Conservation (phyloP, 257 asterid species). For the Nicotiana attenuata region DNA sequence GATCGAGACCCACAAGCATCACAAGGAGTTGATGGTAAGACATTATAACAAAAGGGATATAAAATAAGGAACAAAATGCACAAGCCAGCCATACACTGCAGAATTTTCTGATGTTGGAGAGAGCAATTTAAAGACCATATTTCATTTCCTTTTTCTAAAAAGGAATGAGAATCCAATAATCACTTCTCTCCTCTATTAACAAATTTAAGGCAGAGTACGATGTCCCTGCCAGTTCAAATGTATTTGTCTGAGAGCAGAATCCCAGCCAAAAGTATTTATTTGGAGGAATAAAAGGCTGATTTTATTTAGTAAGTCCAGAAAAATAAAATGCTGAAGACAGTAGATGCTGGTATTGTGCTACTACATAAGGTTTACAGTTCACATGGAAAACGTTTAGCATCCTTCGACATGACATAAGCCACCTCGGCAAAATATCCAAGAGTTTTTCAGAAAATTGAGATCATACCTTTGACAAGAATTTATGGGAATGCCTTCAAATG, state of each 20-base stretch:
- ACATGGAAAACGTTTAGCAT: not conserved
- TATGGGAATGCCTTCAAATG: conserved; percentile 32
- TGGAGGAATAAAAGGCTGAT: not conserved
- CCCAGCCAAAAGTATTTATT: not conserved
- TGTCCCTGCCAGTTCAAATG: not conserved
- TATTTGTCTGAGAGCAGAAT: not conserved
- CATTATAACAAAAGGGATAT: not conserved
- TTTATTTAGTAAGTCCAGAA: not conserved
- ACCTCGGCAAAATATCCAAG: not conserved
- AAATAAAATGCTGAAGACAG: not conserved
- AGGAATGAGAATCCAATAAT: not conserved
- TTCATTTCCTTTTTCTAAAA: not conserved
- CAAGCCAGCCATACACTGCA: not conserved
- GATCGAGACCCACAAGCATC: not conserved
- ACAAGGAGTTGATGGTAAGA: not conserved
- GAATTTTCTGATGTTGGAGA: not conserved
- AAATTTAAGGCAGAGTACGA: not conserved
- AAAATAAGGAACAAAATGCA: not conserved
- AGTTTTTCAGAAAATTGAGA: not conserved
- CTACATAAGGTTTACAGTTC: not conserved
- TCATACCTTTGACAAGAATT: conserved; percentile 43
- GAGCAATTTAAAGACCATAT: not conserved
- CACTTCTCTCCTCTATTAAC: not conserved
- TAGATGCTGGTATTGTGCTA: not conserved
- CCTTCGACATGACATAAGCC: not conserved